These are phyloP conservation scores for Epichloe bromicola DNA, from an alignment of 2,329 filamentous ascomycete species.

Conservation along the genomic window DNA sequence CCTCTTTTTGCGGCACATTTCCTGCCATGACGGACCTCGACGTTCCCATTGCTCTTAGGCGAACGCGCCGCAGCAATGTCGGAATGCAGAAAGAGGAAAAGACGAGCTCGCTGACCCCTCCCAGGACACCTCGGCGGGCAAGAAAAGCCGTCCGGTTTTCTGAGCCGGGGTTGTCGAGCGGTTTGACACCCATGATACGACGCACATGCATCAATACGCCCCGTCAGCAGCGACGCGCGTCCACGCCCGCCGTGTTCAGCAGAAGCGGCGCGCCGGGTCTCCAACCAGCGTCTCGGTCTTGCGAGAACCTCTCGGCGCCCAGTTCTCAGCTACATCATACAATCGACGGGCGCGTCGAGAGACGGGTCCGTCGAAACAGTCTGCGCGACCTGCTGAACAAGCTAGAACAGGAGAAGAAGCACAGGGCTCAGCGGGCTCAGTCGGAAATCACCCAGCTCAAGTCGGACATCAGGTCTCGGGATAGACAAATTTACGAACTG, in stretches of 20 bases:
- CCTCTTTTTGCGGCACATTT: too few relatives aligned
- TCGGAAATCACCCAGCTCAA: constrained; percentile 37
- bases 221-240: constrained; percentile 29
- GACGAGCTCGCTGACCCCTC: constrained; percentile 6
- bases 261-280: constrained; percentile 6
- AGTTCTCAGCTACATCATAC: constrained; percentile 36
- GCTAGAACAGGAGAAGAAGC: constrained; percentile 34
- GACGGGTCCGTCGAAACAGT: constrained; percentile 41
- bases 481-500: constrained; percentile 39
- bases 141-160: constrained; percentile 47
- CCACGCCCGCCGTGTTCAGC: constrained; percentile 22
- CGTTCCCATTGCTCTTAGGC: constrained; percentile 42
- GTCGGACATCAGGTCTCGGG: constrained; percentile 33
- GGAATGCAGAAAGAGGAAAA: constrained; percentile 14
- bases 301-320: constrained; percentile 17
- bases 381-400: constrained; percentile 46
- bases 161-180: constrained; percentile 40
- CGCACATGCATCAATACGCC: constrained; percentile 32
- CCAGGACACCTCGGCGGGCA: constrained; percentile 18
- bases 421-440: constrained; percentile 23
- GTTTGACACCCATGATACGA: constrained; percentile 45
- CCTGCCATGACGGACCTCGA: constrained; percentile 26
- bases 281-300: constrained; percentile 11
- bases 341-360: constrained; percentile 42
- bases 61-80: constrained; percentile 32